These are phyloP conservation scores for Hericium coralloides DNA, from an alignment of 768 basidiomycete genomes.

Conservation along the genomic window DNA sequence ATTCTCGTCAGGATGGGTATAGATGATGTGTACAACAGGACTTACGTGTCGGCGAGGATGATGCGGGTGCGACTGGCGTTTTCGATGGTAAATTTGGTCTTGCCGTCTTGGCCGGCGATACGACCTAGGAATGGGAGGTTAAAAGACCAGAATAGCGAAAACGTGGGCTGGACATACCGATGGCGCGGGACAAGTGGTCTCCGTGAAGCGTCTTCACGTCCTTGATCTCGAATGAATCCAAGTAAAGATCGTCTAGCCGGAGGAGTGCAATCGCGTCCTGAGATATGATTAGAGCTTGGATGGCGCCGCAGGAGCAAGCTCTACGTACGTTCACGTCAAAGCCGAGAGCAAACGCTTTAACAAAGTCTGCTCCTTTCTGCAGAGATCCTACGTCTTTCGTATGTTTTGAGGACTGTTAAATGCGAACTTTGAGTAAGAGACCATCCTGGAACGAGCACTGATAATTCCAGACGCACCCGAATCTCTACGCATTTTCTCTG, in stretches of 20 bases:
- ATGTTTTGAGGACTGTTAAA: slow-evolving; percentile 77
- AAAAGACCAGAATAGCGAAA: not conserved
- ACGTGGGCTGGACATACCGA: slow-evolving; percentile 43
- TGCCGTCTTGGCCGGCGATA: slow-evolving; percentile 97
- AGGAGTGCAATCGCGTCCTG: slow-evolving; percentile 95
- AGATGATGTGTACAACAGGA: slow-evolving; percentile 14
- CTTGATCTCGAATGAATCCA: slow-evolving; percentile 98
- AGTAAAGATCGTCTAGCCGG: slow-evolving; percentile 92
- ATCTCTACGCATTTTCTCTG: slow-evolving; percentile 85
- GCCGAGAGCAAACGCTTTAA: slow-evolving; percentile 89
- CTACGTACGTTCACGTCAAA: slow-evolving; percentile 84
- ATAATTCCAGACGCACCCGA: slow-evolving; percentile 47
- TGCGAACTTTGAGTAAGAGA: not conserved
- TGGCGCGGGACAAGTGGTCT: slow-evolving; percentile 96
- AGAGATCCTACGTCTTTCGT: slow-evolving; percentile 89
- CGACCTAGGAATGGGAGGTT: slow-evolving; percentile 47
- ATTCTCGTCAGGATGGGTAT: slow-evolving; percentile 2
- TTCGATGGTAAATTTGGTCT: slow-evolving; percentile 98
- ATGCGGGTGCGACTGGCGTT: slow-evolving; percentile 97
- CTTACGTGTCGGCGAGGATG: slow-evolving; percentile 93
- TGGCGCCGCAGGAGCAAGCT: not conserved
- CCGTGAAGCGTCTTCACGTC: slow-evolving; percentile 98
- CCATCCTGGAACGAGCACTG: not conserved
- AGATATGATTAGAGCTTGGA: not conserved
- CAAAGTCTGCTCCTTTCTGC: slow-evolving; percentile 96